phyloP scores from a whole-genome alignment of 306 rosid genomes.

The Potentilla sterilis region DNA sequence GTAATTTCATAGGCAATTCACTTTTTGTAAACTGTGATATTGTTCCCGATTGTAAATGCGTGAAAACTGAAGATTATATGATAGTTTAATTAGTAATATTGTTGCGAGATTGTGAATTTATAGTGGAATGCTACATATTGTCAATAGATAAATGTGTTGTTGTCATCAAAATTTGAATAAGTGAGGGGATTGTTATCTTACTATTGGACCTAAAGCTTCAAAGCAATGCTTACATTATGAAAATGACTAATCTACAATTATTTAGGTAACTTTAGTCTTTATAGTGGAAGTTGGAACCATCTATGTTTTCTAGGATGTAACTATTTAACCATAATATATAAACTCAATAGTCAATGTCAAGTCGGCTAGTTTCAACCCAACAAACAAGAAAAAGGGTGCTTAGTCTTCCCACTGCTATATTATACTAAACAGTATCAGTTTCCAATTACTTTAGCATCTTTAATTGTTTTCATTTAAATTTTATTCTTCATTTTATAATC shows the following conservation, averaged over 20 bases:
- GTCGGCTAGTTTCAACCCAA: neutral
- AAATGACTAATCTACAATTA: neutral
- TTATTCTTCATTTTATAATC: neutral
- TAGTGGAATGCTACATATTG: no score
- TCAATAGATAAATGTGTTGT: neutral
- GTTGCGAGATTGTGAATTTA: no score
- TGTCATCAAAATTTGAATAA: neutral
- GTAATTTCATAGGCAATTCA: no score
- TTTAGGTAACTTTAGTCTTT: constrained; percentile 14
- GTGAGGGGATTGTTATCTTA: neutral
- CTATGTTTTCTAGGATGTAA: constrained; percentile 12
- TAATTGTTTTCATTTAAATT: no score
- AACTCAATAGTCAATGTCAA: neutral
- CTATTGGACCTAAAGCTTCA: constrained; percentile 17
- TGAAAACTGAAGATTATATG: no score
- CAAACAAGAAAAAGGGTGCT: neutral
- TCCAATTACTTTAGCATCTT: neutral
- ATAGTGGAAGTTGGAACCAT: constrained; percentile 1
- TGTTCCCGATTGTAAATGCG: no score
- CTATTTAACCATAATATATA: neutral
- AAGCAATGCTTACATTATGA: constrained; percentile 29
- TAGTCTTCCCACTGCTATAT: neutral
- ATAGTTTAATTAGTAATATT: no score
- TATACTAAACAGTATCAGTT: neutral
- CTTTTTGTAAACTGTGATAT: no score